Evolutionary conservation across 2,329 filamentous ascomycete genomes (phyloP), one percentile per base, ranked within the genome.

Genomic region (Trichoderma breve): DNA sequence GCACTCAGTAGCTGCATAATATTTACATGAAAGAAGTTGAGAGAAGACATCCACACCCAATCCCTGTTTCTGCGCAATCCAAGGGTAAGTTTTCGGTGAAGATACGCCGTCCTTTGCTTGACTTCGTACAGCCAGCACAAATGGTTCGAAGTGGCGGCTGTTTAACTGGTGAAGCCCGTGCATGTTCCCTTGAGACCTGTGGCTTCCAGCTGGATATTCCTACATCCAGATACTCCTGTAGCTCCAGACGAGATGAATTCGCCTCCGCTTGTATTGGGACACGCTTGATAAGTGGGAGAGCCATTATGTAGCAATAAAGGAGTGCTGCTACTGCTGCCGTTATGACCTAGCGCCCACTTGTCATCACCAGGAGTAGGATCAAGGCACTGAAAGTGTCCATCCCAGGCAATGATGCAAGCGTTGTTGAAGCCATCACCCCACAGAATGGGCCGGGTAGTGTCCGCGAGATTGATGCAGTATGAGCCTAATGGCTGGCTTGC

Each of bases 401-500:
- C 71, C 18, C 75, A 74, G 55, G 73, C 70, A 71, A 81, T 72
- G 71, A 80, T 80, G 73, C 80, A 82, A n/a, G 80, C 78, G 66
- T 79, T 80, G 73, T 77, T 75, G 71, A 71, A 72, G 39, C 70
- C 71, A 47, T 81, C 79, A 18, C 73, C 43, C 43, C 43, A 74
- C 11, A 81, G 76, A 4, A 79, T 68, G 2, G 77, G 74, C n/a
- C 74, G 75, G 0, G 73, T 21, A 51, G 9, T 24, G 53, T 76
- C 68, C 26, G 76, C 71, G 14, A 78, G 71, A 32, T 81, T 66
- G 26, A 81, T 76, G 72, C 80, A 81, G 72, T 79, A 81, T 76
- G 78, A 79, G 26, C 79, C 79, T 0, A 75, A 67, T 1, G 76
- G 72, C 6, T 76, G 71, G 58, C 62, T 73, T 2, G 75, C 75